Evolutionary conservation across 257 asterid genomes (phyloP).

Genomic region (Solanum arcanum): DNA sequence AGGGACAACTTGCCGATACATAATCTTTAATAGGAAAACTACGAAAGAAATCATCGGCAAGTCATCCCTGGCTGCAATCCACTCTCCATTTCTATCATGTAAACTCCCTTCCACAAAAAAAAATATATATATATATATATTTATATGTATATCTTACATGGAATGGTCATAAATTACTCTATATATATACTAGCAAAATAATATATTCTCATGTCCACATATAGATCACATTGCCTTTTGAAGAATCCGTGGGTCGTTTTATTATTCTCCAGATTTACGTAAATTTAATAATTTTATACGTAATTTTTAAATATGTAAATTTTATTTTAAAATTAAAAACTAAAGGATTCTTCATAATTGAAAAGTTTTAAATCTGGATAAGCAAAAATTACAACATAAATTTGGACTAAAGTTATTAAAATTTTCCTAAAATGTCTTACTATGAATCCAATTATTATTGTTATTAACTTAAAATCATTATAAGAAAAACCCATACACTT

Average conservation of each 20-base stretch:
- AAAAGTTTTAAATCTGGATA: neutral
- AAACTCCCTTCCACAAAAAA: neutral
- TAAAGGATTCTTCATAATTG: neutral
- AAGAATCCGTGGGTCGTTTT: neutral
- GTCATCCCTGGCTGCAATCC: constrained; percentile 11
- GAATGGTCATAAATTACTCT: neutral
- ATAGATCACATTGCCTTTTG: neutral
- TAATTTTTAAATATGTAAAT: neutral
- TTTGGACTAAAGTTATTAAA: neutral
- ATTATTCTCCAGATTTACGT: neutral
- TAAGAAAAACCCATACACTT: neutral
- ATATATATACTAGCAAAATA: neutral
- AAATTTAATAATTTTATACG: neutral
- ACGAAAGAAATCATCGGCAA: neutral
- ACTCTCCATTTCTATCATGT: constrained; percentile 5
- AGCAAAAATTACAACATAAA: neutral
- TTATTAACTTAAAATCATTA: neutral
- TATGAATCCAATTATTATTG: neutral
- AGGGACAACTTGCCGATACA: neutral
- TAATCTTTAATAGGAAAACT: neutral
- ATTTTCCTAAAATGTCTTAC: neutral
- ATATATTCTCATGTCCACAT: neutral
- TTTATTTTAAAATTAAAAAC: neutral
- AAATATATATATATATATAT: neutral
- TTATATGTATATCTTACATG: neutral